Percentiles rank a stretch among this genome's conserved stretches.
Evolutionary conservation across 768 basidiomycete species (phyloP).

Genomic region (Suillus subalutaceus): DNA sequence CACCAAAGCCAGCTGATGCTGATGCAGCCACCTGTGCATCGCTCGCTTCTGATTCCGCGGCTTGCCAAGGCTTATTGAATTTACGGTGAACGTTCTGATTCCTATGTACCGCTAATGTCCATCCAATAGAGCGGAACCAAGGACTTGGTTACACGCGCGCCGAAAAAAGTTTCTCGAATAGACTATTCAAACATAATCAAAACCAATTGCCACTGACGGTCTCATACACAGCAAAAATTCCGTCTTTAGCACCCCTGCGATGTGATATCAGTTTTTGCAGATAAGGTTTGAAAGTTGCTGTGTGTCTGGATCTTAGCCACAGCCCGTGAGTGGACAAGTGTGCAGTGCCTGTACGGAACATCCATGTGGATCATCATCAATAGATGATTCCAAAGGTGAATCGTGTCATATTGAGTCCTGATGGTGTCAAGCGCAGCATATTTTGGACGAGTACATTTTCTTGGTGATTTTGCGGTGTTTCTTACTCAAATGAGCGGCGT

Average conservation of each 20-base stretch:
- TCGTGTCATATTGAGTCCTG: neutral
- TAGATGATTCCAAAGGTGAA: neutral
- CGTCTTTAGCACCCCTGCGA: neutral
- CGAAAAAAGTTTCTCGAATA: neutral
- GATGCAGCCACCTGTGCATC: neutral
- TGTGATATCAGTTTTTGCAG: neutral
- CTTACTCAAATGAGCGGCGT: neutral
- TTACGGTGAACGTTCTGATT: neutral
- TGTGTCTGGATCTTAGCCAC: neutral
- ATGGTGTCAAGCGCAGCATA: no score
- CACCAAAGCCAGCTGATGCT: neutral
- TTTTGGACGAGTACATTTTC: neutral
- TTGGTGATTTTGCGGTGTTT: neutral
- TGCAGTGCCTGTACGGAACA: neutral
- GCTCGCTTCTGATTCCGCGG: neutral
- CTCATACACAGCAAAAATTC: neutral
- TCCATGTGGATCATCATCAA: neutral
- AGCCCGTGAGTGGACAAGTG: no score
- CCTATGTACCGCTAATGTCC: neutral
- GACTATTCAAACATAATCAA: neutral
- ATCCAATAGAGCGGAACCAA: neutral
- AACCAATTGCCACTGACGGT: neutral
- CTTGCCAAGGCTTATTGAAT: neutral
- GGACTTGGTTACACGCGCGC: neutral
- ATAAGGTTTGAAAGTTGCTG: slow-evolving; percentile 1